Conservation (phyloP, 192 early-diverging fungal genomes). For the Globomyces pollinis-pini region DNA sequence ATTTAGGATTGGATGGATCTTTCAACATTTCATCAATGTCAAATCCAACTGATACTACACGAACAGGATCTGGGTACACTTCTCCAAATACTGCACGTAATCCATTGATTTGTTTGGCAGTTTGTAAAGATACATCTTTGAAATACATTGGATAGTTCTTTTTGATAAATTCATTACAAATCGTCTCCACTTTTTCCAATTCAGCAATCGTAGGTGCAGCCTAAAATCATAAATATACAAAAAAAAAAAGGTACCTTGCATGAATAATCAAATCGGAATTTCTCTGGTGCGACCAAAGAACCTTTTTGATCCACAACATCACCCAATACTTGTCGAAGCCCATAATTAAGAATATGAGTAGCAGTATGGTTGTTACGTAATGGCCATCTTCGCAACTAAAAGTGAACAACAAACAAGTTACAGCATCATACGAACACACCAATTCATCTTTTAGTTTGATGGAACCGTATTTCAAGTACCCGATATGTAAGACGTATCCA, state of each 20-base stretch:
- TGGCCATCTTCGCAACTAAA: slow-evolving; percentile 70
- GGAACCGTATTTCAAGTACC: slow-evolving; percentile 84
- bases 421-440: slow-evolving; percentile 77
- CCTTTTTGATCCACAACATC: slow-evolving; percentile 85
- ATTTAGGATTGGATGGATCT: slow-evolving; percentile 69
- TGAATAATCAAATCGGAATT: slow-evolving; percentile 93
- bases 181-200: slow-evolving; percentile 63
- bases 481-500: slow-evolving; percentile 93
- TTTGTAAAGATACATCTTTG: slow-evolving; percentile 73
- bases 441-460: slow-evolving; percentile 64
- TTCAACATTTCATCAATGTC: slow-evolving; percentile 79
- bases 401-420: background rate
- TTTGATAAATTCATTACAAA: slow-evolving; percentile 69
- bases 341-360: slow-evolving; percentile 95
- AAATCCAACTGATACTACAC: slow-evolving; percentile 88
- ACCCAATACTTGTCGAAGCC: slow-evolving; percentile 77
- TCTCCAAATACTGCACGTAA: slow-evolving; percentile 98
- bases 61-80: slow-evolving; percentile 94
- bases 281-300: slow-evolving; percentile 90
- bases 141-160: slow-evolving; percentile 69
- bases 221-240: too few relatives aligned
- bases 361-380: slow-evolving; percentile 93
- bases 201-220: slow-evolving; percentile 56
- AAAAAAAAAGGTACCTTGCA: too few relatives aligned
- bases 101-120: slow-evolving; percentile 80